Conservation (phyloP, 2,329 filamentous ascomycete species). For the Pseudogymnoascus pannorum region DNA sequence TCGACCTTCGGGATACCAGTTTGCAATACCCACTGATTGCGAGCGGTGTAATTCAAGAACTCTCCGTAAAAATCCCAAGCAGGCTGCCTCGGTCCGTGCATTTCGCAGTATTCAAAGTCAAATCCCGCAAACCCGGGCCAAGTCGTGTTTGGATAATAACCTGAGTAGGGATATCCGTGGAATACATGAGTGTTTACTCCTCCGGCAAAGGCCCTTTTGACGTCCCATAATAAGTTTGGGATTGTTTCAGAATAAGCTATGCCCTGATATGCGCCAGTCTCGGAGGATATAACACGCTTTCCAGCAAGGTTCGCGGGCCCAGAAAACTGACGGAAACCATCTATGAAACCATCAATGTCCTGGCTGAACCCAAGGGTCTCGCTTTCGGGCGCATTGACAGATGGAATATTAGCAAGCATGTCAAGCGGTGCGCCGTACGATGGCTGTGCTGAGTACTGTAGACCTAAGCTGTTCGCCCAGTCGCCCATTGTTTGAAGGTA, state of each 20-base stretch:
- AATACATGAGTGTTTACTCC: conserved; percentile 38
- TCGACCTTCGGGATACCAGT: conserved; percentile 35
- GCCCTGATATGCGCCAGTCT: conserved; percentile 28
- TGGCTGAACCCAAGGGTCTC: conserved; percentile 33
- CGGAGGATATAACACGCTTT: conserved; percentile 34
- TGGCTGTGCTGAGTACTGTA: conserved; percentile 34
- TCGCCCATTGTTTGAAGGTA: no score
- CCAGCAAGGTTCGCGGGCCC: conserved; percentile 34
- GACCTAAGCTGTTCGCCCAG: no score
- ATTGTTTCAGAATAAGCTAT: conserved; percentile 24
- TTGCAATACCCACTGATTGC: conserved; percentile 34
- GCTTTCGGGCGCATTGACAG: conserved; percentile 34
- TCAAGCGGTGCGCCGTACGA: conserved; percentile 38
- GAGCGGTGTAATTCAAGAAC: conserved; percentile 28
- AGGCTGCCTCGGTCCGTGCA: conserved; percentile 34
- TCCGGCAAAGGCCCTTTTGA: conserved; percentile 34
- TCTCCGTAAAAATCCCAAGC: conserved; percentile 21
- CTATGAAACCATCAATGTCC: conserved; percentile 36
- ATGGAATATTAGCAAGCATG: conserved; percentile 33
- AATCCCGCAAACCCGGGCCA: conserved; percentile 43
- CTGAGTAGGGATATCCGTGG: conserved; percentile 37
- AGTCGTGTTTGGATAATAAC: conserved; percentile 38
- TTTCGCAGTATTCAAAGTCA: conserved; percentile 35
- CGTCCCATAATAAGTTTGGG: conserved; percentile 27
- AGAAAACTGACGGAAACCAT: conserved; percentile 34